Conservation (phyloP, 148 eudicot species). For the Chenopodium album region DNA sequence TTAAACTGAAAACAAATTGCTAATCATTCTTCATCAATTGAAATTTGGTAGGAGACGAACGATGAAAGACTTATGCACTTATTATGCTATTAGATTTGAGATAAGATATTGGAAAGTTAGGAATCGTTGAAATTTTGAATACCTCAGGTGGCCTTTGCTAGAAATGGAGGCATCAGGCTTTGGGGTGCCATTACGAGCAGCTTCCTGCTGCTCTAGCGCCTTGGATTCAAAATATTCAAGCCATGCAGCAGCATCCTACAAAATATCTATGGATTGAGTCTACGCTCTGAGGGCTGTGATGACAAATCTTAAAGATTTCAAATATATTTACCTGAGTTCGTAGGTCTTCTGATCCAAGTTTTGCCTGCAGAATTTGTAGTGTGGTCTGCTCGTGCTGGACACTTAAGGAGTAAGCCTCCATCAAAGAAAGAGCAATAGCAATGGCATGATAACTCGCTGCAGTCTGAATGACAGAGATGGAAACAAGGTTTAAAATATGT, state of each 20-base stretch:
- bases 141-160: constrained; percentile 96
- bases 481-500: constrained; percentile 3
- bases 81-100: neutral
- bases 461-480: constrained; percentile 47
- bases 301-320: neutral
- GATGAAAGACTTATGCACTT: neutral
- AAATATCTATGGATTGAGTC: neutral
- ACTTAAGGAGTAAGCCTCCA: constrained; percentile 94
- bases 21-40: neutral
- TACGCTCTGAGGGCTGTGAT: neutral
- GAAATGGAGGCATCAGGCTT: constrained; percentile 96
- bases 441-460: constrained; percentile 99
- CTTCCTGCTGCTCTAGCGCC: constrained; percentile 97
- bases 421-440: constrained; percentile 92
- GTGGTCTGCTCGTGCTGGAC: constrained; percentile 98
- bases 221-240: constrained; percentile 96
- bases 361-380: constrained; percentile 76
- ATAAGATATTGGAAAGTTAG: neutral
- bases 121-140: neutral
- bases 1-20: neutral
- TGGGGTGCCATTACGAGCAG: constrained; percentile 93
- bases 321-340: constrained; percentile 66
- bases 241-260: constrained; percentile 96
- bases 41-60: neutral
- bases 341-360: constrained; percentile 91